Percentiles rank a stretch among this genome's conserved stretches.
Conservation (phyloP, 1,284 basidiomycete genomes). For the Trametes polyzona region DNA sequence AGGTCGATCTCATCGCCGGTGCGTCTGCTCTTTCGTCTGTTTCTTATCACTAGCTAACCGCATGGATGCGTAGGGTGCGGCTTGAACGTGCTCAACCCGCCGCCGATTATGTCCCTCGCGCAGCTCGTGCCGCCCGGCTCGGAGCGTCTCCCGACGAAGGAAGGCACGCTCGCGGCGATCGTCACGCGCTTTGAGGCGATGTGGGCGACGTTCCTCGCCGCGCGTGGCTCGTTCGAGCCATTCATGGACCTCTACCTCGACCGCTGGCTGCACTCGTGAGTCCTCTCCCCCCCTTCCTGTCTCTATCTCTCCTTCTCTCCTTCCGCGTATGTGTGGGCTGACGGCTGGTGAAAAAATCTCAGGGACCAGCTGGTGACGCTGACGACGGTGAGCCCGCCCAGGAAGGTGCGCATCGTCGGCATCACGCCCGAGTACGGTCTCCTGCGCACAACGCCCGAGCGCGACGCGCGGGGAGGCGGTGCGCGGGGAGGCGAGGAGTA, state of each 20-base stretch:
- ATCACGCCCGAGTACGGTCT: conserved; percentile 90
- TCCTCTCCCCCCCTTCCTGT: conserved; percentile 23
- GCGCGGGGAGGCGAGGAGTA: conserved; percentile 39
- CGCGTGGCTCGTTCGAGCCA: conserved; percentile 71
- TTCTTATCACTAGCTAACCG: background rate
- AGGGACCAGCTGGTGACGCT: conserved; percentile 88
- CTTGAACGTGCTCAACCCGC: conserved; percentile 83
- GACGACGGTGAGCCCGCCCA: conserved; percentile 74
- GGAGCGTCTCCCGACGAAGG: conserved; percentile 57
- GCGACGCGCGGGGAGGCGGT: conserved; percentile 37
- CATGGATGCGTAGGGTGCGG: conserved; percentile 72
- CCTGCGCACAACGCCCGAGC: conserved; percentile 78
- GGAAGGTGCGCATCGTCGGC: conserved; percentile 77
- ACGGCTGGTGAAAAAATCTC: conserved; percentile 13
- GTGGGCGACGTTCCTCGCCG: conserved; percentile 74
- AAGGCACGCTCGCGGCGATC: conserved; percentile 77
- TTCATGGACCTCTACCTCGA: conserved; percentile 82
- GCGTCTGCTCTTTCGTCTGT: conserved; percentile 27
- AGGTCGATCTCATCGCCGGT: conserved; percentile 85
- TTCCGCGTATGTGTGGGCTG: background rate
- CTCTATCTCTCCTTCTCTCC: background rate
- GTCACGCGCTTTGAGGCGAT: conserved; percentile 80
- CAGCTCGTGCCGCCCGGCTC: conserved; percentile 59
- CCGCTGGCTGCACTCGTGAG: conserved; percentile 90
- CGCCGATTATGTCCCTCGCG: conserved; percentile 83